These are phyloP conservation scores for Panellus pusillus DNA, from an alignment of 768 basidiomycete genomes.

Conservation along the genomic window DNA sequence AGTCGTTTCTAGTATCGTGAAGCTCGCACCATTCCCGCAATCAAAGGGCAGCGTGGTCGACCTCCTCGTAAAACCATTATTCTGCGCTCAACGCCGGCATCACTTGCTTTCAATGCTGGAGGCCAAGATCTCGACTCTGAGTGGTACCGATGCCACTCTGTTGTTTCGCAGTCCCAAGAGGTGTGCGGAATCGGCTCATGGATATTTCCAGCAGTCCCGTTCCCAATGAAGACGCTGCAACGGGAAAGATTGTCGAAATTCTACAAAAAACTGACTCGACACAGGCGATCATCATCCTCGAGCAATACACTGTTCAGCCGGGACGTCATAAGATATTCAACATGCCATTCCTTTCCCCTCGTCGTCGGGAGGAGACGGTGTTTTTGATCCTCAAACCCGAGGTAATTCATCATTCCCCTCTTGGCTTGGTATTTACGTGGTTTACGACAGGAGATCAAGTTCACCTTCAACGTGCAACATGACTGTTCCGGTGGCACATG, in stretches of 20 bases:
- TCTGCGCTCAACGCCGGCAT: conserved; percentile 16
- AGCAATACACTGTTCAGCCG: too few species aligned
- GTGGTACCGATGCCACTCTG: conserved; percentile 21
- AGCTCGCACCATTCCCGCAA: not conserved
- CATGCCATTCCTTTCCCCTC: not conserved
- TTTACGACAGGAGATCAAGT: conserved; percentile 1
- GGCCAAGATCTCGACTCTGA: not conserved
- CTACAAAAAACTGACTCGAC: not conserved
- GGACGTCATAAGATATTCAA: not conserved
- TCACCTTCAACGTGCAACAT: conserved; percentile 1
- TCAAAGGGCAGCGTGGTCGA: conserved; percentile 13
- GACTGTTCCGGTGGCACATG: not conserved
- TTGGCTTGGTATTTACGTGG: too few species aligned
- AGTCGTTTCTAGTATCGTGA: not conserved
- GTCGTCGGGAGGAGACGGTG: not conserved
- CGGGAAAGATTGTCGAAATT: conserved; percentile 1
- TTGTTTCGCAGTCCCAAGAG: conserved; percentile 22
- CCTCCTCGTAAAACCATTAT: not conserved
- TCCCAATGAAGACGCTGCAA: not conserved
- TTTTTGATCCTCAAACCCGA: not conserved
- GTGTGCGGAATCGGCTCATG: conserved; percentile 24
- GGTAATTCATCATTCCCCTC: too few species aligned
- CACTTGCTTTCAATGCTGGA: conserved; percentile 16
- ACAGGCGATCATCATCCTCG: too few species aligned
- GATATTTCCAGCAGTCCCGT: too few species aligned